These are phyloP conservation scores for Rhypophila decipiens DNA, from an alignment of 495 filamentous ascomycete species.

Conservation along the genomic window DNA sequence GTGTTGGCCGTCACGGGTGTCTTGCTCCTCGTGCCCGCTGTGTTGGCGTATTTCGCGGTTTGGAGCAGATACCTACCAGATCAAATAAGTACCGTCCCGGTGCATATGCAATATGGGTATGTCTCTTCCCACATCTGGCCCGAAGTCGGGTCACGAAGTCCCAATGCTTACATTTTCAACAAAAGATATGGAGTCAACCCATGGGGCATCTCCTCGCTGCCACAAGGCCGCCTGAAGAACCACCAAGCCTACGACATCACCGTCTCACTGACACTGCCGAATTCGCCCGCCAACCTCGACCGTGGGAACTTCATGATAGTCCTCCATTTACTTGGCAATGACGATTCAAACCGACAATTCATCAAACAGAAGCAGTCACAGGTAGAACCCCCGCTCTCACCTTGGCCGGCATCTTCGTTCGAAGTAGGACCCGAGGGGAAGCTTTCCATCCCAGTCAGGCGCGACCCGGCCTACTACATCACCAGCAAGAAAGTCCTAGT, in stretches of 20 bases:
- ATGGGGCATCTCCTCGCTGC: slow-evolving; percentile 44
- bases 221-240: slow-evolving; percentile 35
- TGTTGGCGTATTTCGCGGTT: slow-evolving; percentile 65
- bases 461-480: slow-evolving; percentile 11
- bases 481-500: slow-evolving; percentile 26
- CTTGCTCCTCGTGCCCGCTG: slow-evolving; percentile 57
- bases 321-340: slow-evolving; percentile 51
- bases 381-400: not conserved
- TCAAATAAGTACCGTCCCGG: slow-evolving; percentile 51
- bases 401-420: not conserved
- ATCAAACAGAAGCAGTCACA: not conserved
- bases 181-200: slow-evolving; percentile 41
- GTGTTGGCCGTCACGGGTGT: slow-evolving; percentile 33
- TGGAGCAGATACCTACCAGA: slow-evolving; percentile 80
- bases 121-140: slow-evolving; percentile 9
- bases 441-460: not conserved
- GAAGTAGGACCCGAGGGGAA: not conserved
- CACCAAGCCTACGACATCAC: slow-evolving; percentile 59
- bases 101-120: slow-evolving; percentile 80
- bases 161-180: not conserved
- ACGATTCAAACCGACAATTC: slow-evolving; percentile 5
- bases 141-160: not conserved
- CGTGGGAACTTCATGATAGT: slow-evolving; percentile 92
- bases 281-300: slow-evolving; percentile 51
- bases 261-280: slow-evolving; percentile 53